A percentile compares a stretch with the other conserved stretches of the same genome.
Conservation (phyloP, 305 asterid species). For the Fraxinus floribunda region DNA sequence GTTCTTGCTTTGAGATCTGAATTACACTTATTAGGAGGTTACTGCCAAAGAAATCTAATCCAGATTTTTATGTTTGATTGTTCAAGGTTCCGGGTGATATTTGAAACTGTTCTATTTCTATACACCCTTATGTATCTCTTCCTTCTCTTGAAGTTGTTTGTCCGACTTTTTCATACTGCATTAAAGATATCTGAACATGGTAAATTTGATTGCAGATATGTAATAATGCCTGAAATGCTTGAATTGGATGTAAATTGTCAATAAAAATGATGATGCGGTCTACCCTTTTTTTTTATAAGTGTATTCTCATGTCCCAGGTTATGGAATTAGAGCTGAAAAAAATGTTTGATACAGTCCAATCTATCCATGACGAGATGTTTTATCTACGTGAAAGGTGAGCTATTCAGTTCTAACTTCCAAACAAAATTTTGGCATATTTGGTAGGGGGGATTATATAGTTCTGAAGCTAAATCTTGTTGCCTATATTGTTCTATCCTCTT, state of each 20-base stretch:
- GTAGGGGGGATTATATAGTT: neutral
- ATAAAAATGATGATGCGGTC: neutral
- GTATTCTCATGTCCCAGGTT: constrained; percentile 34
- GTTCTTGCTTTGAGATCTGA: neutral
- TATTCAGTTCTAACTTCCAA: neutral
- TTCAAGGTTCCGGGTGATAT: neutral
- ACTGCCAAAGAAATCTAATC: neutral
- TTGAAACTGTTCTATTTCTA: neutral
- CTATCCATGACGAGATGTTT: constrained; percentile 88
- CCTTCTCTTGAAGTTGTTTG: neutral
- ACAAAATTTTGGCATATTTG: constrained; percentile 1
- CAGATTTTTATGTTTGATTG: neutral
- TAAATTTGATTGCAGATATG: neutral
- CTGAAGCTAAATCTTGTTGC: neutral
- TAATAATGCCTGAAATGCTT: constrained; percentile 1
- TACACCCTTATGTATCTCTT: neutral
- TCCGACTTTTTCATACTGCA: neutral
- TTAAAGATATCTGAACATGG: neutral
- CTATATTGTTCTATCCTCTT: neutral
- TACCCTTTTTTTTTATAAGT: neutral
- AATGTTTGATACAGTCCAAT: constrained; percentile 72
- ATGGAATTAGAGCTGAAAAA: constrained; percentile 94
- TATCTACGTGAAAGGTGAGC: constrained; percentile 81
- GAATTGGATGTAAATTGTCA: neutral
- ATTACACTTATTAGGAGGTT: neutral